Percentiles rank a stretch among this genome's conserved stretches.
These are phyloP conservation scores for Cicer arietinum DNA, from an alignment of 306 rosid genomes.

Conservation along the genomic window DNA sequence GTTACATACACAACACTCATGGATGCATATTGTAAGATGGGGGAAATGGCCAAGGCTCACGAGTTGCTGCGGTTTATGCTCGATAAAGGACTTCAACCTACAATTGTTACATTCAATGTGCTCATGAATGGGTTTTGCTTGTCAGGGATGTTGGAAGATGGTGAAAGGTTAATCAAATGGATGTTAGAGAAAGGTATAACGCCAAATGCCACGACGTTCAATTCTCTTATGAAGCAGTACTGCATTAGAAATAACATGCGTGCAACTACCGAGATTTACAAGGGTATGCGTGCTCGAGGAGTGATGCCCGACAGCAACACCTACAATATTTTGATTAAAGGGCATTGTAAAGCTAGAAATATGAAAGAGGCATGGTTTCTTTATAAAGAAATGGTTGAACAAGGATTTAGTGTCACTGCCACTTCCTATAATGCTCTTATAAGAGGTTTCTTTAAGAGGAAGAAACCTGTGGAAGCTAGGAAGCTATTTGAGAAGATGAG, in stretches of 20 bases:
- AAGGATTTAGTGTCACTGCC: constrained; percentile 63
- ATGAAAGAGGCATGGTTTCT: constrained; percentile 89
- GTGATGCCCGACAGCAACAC: constrained; percentile 76
- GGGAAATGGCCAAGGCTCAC: constrained; percentile 78
- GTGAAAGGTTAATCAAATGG: constrained; percentile 78
- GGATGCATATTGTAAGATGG: constrained; percentile 80
- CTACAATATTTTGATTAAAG: constrained; percentile 77
- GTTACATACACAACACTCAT: constrained; percentile 86
- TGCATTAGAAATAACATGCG: constrained; percentile 77
- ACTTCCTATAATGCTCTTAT: constrained; percentile 74
- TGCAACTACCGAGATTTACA: constrained; percentile 62
- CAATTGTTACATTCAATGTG: constrained; percentile 89
- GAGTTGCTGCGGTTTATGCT: constrained; percentile 70
- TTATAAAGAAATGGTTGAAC: constrained; percentile 69
- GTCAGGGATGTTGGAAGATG: constrained; percentile 85
- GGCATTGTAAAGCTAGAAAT: constrained; percentile 85
- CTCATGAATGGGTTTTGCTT: constrained; percentile 88
- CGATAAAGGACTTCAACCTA: constrained; percentile 73
- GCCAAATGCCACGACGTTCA: constrained; percentile 81
- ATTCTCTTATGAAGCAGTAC: constrained; percentile 87
- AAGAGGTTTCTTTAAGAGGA: constrained; percentile 72
- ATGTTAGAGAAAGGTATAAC: constrained; percentile 74
- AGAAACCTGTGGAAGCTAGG: constrained; percentile 73
- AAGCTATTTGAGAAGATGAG: constrained; percentile 89
- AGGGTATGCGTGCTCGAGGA: constrained; percentile 67